Conservation (phyloP, 2,329 filamentous ascomycete species). For the Pseudogymnoascus verrucosus region DNA sequence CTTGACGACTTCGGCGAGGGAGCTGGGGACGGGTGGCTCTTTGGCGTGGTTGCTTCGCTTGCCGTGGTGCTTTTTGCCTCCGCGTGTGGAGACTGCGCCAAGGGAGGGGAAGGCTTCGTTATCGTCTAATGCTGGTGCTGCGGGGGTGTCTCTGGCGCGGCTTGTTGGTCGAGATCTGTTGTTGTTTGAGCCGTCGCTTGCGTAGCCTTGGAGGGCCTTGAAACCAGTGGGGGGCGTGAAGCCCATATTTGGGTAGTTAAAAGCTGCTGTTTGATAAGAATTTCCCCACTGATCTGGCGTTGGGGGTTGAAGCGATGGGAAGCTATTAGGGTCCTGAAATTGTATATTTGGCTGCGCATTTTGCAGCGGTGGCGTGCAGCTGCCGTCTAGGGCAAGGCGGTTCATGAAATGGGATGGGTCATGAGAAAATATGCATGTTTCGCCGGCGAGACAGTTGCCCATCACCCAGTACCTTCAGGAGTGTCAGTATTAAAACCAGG, state of each 20-base stretch:
- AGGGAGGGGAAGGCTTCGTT: slow-evolving; percentile 92
- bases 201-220: slow-evolving; percentile 49
- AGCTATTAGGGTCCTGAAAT: slow-evolving; percentile 75
- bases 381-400: slow-evolving; percentile 66
- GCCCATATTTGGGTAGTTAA: slow-evolving; percentile 45
- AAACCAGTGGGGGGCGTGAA: slow-evolving; percentile 64
- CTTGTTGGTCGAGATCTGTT: slow-evolving; percentile 78
- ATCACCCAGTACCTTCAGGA: slow-evolving; percentile 73
- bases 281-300: slow-evolving; percentile 51
- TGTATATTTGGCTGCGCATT: slow-evolving; percentile 62
- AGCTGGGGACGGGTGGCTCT: slow-evolving; percentile 59
- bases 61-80: slow-evolving; percentile 84
- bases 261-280: slow-evolving; percentile 36
- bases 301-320: slow-evolving; percentile 63
- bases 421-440: slow-evolving; percentile 94
- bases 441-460: slow-evolving; percentile 88
- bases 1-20: slow-evolving; percentile 87
- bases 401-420: slow-evolving; percentile 83
- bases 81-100: slow-evolving; percentile 65
- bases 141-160: slow-evolving; percentile 56
- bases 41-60: slow-evolving; percentile 77
- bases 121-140: slow-evolving; percentile 77
- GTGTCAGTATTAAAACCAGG: slow-evolving; percentile 6
- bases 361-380: slow-evolving; percentile 55
- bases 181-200: slow-evolving; percentile 51